A percentile compares a stretch with the other conserved stretches of the same genome.
Evolutionary conservation across 768 basidiomycete species (phyloP).

Genomic region (Mycena filopes): DNA sequence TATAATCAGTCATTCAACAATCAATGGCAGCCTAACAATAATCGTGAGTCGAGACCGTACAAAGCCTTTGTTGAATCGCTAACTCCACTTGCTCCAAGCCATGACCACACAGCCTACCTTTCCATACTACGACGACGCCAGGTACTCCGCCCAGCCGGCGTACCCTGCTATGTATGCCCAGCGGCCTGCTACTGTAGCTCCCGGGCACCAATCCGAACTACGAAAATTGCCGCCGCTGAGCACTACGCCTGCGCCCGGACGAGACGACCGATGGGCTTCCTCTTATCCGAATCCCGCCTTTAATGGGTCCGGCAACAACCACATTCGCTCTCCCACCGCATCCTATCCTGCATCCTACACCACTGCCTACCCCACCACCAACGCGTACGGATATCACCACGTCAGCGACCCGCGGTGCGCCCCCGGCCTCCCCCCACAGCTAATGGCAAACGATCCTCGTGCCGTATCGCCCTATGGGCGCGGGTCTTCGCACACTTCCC

Average conservation of each 20-base stretch:
- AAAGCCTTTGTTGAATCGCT: constrained; percentile 49
- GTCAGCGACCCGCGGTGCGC: constrained; percentile 25
- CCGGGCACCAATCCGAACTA: constrained; percentile 59
- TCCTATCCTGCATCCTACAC: constrained; percentile 67
- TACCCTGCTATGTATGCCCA: constrained; percentile 59
- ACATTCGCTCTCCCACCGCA: constrained; percentile 73
- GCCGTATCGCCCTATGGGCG: constrained; percentile 57
- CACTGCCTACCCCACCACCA: constrained; percentile 53
- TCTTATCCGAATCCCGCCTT: constrained; percentile 49
- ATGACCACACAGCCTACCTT: constrained; percentile 57
- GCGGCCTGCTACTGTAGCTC: constrained; percentile 58
- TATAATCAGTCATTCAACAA: constrained; percentile 59
- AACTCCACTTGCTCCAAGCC: constrained; percentile 43
- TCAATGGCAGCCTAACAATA: constrained; percentile 51
- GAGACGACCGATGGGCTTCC: constrained; percentile 60
- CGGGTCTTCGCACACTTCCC: constrained; percentile 45
- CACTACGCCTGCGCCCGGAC: constrained; percentile 52
- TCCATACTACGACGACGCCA: constrained; percentile 66
- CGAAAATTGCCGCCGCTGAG: constrained; percentile 70
- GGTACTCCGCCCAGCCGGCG: constrained; percentile 59
- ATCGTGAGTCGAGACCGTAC: constrained; percentile 43
- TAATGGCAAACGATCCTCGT: constrained; percentile 48
- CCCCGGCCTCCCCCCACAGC: constrained; percentile 15
- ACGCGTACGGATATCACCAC: constrained; percentile 56
- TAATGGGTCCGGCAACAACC: constrained; percentile 47